These are phyloP conservation scores for Cadophora gregata DNA, from an alignment of 2,329 filamentous ascomycete genomes.

Conservation along the genomic window DNA sequence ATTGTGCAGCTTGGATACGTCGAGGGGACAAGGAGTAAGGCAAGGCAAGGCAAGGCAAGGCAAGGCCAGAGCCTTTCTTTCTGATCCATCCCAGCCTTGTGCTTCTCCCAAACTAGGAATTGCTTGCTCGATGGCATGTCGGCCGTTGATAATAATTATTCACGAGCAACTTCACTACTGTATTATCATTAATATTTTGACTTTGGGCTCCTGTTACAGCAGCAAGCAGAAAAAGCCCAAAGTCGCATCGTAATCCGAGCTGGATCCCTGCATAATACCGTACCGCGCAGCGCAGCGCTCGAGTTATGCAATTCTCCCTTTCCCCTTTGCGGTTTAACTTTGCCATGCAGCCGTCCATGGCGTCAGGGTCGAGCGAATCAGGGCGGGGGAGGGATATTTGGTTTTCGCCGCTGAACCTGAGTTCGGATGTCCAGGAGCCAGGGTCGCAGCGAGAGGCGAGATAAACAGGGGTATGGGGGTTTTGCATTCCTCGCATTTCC, in stretches of 20 bases:
- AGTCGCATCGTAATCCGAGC: background rate
- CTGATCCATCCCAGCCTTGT: background rate
- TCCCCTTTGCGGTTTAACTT: slow-evolving; percentile 14
- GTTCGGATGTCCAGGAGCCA: no score
- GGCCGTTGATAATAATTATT: background rate
- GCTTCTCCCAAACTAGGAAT: background rate
- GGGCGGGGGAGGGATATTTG: no score
- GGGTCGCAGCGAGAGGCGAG: background rate
- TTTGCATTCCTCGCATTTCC: background rate
- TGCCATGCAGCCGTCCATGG: slow-evolving; percentile 13
- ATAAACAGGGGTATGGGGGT: background rate
- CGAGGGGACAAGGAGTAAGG: no score
- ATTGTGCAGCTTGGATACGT: background rate
- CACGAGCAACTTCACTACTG: background rate
- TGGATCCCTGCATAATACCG: slow-evolving; percentile 16
- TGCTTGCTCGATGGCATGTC: background rate
- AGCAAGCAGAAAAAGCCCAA: background rate
- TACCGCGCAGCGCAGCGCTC: no score
- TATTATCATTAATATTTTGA: background rate
- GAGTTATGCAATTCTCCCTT: slow-evolving; percentile 18
- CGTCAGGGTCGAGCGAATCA: background rate
- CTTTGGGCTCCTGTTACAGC: background rate
- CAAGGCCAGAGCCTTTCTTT: background rate
- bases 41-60: background rate
- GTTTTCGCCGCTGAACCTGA: no score